phyloP scores from a whole-genome alignment of 345 rosid genomes.

The Rhodomyrtus tomentosa region DNA sequence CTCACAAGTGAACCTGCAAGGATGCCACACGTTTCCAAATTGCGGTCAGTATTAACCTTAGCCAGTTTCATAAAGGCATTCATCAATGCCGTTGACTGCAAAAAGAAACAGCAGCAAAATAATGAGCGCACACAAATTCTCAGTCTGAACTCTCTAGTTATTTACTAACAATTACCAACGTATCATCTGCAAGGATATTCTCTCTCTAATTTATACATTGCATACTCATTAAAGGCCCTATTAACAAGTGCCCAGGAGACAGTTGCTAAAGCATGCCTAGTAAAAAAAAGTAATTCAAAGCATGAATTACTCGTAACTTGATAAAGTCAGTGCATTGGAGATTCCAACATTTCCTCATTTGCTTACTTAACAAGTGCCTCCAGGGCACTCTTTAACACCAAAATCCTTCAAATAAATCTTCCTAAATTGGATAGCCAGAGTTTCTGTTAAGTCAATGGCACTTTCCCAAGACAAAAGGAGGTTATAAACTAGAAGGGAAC shows the following conservation, averaged over 20 bases:
- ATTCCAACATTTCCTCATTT: neutral
- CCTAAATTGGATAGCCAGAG: neutral
- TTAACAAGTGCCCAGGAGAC: neutral
- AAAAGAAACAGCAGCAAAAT: constrained; percentile 5
- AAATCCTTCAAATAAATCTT: neutral
- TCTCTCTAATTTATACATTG: neutral
- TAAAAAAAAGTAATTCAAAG: neutral
- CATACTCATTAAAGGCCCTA: neutral
- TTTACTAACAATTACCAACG: neutral
- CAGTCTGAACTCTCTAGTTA: neutral
- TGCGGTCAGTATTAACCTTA: constrained; percentile 65
- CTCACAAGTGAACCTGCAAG: constrained; percentile 96
- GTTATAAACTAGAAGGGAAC: neutral
- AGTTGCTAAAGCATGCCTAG: neutral
- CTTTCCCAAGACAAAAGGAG: neutral
- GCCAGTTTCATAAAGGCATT: constrained; percentile 94
- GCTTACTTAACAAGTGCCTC: neutral
- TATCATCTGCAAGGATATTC: neutral
- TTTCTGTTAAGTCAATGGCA: neutral
- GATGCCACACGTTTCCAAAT: constrained; percentile 96
- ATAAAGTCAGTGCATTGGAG: neutral
- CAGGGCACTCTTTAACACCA: neutral
- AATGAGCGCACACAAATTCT: neutral
- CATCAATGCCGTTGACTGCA: constrained; percentile 89
- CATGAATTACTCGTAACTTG: neutral